Evolutionary conservation across 371 early-diverging fungal species (phyloP).

Genomic region (Zopfochytrium polystomum): DNA sequence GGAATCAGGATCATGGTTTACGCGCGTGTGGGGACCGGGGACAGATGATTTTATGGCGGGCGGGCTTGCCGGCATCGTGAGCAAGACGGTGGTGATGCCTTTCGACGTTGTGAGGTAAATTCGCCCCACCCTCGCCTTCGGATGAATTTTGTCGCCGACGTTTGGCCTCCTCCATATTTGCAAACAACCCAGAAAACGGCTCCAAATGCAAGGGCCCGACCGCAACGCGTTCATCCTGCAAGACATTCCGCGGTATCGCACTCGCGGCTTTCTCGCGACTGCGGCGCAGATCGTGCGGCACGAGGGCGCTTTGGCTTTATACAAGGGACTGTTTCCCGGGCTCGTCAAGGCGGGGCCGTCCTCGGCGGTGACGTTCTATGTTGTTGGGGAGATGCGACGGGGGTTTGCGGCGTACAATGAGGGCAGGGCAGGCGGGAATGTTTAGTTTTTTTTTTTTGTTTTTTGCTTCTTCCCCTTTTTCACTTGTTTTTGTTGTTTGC

Average conservation of each 20-base stretch:
- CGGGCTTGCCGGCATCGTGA: conserved; percentile 74
- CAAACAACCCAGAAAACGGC: conserved; percentile 44
- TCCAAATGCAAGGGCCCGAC: conserved; percentile 71
- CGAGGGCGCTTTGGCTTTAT: conserved; percentile 81
- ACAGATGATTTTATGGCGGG: conserved; percentile 68
- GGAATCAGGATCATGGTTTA: no score
- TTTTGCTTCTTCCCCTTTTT: no score
- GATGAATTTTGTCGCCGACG: no score
- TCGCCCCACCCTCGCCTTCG: neutral
- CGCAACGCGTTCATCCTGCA: conserved; percentile 48
- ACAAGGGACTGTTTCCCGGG: conserved; percentile 81
- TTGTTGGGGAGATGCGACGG: conserved; percentile 50
- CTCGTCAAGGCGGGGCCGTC: conserved; percentile 83
- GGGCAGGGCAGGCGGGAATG: no score
- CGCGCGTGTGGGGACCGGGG: conserved; percentile 17
- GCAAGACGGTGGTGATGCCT: conserved; percentile 86
- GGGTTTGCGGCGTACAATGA: no score
- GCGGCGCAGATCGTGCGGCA: conserved; percentile 58
- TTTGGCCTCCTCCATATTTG: neutral
- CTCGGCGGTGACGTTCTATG: conserved; percentile 82
- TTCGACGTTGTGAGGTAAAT: conserved; percentile 71
- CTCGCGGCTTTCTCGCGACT: conserved; percentile 54
- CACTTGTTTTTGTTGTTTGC: no score
- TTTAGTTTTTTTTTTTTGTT: no score
- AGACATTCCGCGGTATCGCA: conserved; percentile 52